These are phyloP conservation scores for Suillus weaverae DNA, from an alignment of 768 basidiomycete genomes.

Conservation along the genomic window DNA sequence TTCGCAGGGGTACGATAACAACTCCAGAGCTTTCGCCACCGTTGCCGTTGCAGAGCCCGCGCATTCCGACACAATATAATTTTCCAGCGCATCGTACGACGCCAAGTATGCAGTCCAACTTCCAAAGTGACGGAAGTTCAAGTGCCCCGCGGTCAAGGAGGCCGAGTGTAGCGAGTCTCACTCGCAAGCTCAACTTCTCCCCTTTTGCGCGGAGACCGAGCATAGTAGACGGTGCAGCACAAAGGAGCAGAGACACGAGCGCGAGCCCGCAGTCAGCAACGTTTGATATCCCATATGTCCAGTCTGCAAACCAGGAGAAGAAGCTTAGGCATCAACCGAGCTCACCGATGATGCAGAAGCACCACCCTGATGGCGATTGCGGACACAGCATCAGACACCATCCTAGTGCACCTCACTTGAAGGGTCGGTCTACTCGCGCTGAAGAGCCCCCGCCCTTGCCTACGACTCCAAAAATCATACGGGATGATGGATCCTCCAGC, in stretches of 20 bases:
- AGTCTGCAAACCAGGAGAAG: constrained; percentile 8
- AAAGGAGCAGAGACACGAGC: constrained; percentile 7
- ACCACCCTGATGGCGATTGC: constrained; percentile 14
- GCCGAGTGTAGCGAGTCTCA: constrained; percentile 31
- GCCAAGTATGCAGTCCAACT: constrained; percentile 23
- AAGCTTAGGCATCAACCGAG: constrained; percentile 28
- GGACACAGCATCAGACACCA: background rate
- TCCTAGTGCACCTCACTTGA: constrained; percentile 4
- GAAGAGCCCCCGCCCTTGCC: constrained; percentile 14
- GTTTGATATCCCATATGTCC: constrained; percentile 8
- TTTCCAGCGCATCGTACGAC: constrained; percentile 22
- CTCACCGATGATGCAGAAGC: constrained; percentile 15
- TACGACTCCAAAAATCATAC: constrained; percentile 7
- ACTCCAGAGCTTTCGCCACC: constrained; percentile 19
- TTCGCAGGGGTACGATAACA: constrained; percentile 12
- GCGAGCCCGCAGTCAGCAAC: constrained; percentile 18
- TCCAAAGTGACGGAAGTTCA: constrained; percentile 13
- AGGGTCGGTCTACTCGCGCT: constrained; percentile 6
- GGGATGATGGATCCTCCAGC: constrained; percentile 13
- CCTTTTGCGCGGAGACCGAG: constrained; percentile 28
- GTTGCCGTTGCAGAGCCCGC: constrained; percentile 17
- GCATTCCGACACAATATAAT: background rate
- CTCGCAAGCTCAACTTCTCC: constrained; percentile 33
- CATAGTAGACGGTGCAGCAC: constrained; percentile 16
- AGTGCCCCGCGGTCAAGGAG: constrained; percentile 14